phyloP scores from a whole-genome alignment of 768 basidiomycete species.

The Calocybe gangraenosa region DNA sequence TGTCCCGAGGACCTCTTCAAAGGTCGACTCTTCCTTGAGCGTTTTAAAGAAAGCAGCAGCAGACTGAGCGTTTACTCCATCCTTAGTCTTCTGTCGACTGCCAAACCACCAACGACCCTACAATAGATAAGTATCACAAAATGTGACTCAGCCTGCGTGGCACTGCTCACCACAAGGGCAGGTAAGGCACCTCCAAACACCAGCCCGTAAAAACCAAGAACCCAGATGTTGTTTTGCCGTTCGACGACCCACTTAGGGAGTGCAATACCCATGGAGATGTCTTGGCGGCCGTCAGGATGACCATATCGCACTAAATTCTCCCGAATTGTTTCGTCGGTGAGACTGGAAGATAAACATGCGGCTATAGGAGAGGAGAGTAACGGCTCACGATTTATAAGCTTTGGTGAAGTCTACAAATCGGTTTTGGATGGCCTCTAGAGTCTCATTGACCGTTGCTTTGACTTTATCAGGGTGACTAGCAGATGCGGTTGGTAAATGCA shows the following conservation, averaged over 20 bases:
- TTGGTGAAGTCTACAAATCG: constrained; percentile 93
- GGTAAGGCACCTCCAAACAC: constrained; percentile 88
- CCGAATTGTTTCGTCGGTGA: constrained; percentile 91
- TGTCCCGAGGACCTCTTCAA: constrained; percentile 68
- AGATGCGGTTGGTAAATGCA: neutral
- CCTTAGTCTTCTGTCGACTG: constrained; percentile 83
- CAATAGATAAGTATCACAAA: neutral
- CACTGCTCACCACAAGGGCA: constrained; percentile 61
- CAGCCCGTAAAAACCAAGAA: constrained; percentile 82
- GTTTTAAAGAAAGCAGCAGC: constrained; percentile 87
- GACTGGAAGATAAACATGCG: constrained; percentile 32
- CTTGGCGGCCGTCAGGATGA: constrained; percentile 96
- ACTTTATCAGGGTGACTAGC: constrained; percentile 96
- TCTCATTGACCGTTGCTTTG: constrained; percentile 74
- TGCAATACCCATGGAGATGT: constrained; percentile 91
- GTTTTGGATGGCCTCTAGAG: constrained; percentile 79
- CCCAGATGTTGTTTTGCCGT: constrained; percentile 86
- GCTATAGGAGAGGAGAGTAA: neutral
- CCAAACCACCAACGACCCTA: constrained; percentile 98
- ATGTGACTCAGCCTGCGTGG: neutral
- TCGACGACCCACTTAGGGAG: constrained; percentile 93
- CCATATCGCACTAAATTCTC: constrained; percentile 87
- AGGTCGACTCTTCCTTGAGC: constrained; percentile 73
- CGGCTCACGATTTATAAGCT: constrained; percentile 87
- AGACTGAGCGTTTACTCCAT: constrained; percentile 76